Conservation (phyloP, 2,329 filamentous ascomycete genomes). For the Aureobasidium lini region DNA sequence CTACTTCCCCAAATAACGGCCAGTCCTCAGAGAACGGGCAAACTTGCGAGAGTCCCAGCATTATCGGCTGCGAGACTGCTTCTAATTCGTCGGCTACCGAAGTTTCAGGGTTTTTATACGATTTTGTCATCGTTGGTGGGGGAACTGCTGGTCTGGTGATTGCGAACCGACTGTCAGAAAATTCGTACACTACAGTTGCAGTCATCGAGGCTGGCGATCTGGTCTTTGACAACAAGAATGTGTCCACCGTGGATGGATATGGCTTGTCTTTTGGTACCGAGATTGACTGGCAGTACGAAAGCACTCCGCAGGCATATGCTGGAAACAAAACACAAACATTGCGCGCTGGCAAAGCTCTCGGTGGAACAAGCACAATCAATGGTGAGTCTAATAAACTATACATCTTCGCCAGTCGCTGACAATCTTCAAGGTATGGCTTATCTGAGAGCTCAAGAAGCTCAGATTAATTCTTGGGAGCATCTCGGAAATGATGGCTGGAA, state of each 20-base stretch:
- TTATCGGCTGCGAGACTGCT: neutral
- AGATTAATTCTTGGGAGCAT: conserved; percentile 10
- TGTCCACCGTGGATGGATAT: neutral
- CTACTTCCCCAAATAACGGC: neutral
- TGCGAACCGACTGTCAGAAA: conserved; percentile 69
- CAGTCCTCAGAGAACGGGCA: neutral
- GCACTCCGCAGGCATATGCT: conserved; percentile 42
- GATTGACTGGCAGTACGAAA: conserved; percentile 10
- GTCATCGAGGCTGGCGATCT: conserved; percentile 7
- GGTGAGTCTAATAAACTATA: neutral
- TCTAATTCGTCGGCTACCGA: neutral
- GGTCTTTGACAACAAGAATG: neutral
- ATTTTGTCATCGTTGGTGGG: conserved; percentile 80
- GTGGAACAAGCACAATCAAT: conserved; percentile 35
- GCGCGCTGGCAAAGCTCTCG: conserved; percentile 29
- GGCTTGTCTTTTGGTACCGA: neutral
- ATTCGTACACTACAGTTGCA: conserved; percentile 40
- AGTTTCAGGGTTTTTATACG: conserved; percentile 51
- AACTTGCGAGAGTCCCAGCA: neutral
- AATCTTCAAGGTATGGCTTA: conserved; percentile 1
- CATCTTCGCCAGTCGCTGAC: neutral
- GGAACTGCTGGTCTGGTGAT: conserved; percentile 82
- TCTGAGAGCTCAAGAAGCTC: neutral
- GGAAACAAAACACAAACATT: neutral
- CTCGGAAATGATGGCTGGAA: conserved; percentile 9